phyloP scores from a whole-genome alignment of 192 early-diverging fungal species.

The Coemansia aciculifera region DNA sequence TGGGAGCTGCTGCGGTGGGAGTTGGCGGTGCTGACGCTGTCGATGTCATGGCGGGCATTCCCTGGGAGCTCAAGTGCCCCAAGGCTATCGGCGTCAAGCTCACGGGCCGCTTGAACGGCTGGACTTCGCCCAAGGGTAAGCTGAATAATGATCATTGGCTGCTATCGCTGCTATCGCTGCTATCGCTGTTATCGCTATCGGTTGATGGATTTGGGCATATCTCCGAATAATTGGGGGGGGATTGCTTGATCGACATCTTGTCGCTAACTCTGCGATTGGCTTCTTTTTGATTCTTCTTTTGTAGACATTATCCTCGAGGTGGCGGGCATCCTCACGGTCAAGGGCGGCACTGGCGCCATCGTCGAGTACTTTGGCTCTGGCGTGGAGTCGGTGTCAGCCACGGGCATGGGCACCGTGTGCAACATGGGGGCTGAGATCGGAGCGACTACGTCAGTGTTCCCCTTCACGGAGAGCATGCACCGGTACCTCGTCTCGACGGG shows the following conservation, averaged over 20 bases:
- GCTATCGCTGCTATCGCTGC: too few relatives aligned
- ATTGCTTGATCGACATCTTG: conserved; percentile 42
- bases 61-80: conserved; percentile 98
- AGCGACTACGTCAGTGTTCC: conserved; percentile 88
- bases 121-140: conserved; percentile 83
- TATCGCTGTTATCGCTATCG: conserved; percentile 42
- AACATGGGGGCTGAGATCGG: conserved; percentile 99
- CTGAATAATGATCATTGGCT: conserved; percentile 74
- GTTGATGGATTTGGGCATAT: neutral
- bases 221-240: conserved; percentile 27
- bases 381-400: conserved; percentile 87
- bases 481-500: conserved; percentile 88
- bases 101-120: conserved; percentile 82
- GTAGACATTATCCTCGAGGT: conserved; percentile 74
- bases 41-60: conserved; percentile 97
- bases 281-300: neutral
- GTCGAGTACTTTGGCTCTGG: conserved; percentile 98
- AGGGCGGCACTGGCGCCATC: conserved; percentile 95
- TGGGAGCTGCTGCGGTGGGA: conserved; percentile 96
- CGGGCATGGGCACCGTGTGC: conserved; percentile 99
- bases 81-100: conserved; percentile 93
- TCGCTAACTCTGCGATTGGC: conserved; percentile 58
- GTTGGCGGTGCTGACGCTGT: conserved; percentile 99
- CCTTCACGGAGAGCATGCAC: conserved; percentile 86
- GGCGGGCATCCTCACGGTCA: conserved; percentile 73